Percentiles rank a stretch among this genome's conserved stretches.
Evolutionary conservation across 2,329 filamentous ascomycete species (phyloP).

Genomic region (Cylindrodendrum hubeiense): DNA sequence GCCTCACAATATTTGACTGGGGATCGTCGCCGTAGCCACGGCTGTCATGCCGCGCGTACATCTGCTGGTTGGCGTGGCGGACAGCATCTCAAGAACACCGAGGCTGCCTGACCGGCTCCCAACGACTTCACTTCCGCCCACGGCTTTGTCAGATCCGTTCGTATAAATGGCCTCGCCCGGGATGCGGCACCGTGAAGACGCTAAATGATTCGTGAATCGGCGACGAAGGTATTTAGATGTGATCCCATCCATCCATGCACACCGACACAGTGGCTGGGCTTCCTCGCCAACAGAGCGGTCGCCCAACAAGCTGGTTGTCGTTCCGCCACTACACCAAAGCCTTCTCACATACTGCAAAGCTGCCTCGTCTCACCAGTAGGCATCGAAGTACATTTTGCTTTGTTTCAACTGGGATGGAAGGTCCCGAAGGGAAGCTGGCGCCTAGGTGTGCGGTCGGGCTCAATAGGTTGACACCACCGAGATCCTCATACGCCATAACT

Average conservation of each 20-base stretch:
- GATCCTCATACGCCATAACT: neutral
- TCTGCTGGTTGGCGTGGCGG: neutral
- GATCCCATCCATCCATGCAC: constrained; percentile 13
- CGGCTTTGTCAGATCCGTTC: neutral
- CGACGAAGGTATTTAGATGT: constrained; percentile 1
- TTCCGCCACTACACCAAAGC: constrained; percentile 15
- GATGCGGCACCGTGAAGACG: neutral
- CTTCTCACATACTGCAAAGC: constrained; percentile 10
- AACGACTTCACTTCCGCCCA: neutral
- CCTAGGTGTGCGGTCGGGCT: constrained; percentile 6
- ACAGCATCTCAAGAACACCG: neutral
- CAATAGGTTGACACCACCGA: constrained; percentile 11
- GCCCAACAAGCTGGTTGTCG: neutral
- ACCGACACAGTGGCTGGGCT: neutral
- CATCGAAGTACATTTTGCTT: constrained; percentile 15
- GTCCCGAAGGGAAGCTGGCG: neutral
- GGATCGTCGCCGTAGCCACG: neutral
- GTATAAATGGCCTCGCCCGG: neutral
- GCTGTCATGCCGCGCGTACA: neutral
- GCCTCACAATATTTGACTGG: neutral
- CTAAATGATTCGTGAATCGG: constrained; percentile 14
- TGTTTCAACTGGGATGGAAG: constrained; percentile 20
- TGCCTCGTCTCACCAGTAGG: constrained; percentile 18
- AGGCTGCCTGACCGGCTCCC: neutral
- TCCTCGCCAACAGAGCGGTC: constrained; percentile 10